Percentiles rank a stretch among this genome's conserved stretches.
Evolutionary conservation across 164 flowering plant species (phyloP).

Genomic region (Piper betle): DNA sequence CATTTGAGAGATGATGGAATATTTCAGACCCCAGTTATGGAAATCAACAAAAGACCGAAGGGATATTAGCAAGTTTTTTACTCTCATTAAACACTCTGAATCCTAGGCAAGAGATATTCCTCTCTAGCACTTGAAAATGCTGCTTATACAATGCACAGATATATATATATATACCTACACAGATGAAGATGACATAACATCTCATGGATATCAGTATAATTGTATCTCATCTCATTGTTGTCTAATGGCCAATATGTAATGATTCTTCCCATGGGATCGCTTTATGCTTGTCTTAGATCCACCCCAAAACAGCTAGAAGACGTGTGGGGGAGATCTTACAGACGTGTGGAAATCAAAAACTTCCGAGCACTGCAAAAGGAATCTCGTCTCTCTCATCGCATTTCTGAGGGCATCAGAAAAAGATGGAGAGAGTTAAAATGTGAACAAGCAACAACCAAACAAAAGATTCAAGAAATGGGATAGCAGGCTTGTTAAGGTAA

Average conservation of each 20-base stretch:
- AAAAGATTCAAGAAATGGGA: slow-evolving; percentile 1
- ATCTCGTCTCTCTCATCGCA: slow-evolving; percentile 9
- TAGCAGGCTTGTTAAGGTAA: background rate
- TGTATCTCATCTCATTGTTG: too few relatives aligned
- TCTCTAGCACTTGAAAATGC: background rate
- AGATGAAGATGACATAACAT: too few relatives aligned
- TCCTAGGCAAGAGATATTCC: slow-evolving; percentile 1
- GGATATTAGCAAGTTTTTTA: background rate
- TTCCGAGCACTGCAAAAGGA: slow-evolving; percentile 14
- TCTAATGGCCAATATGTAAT: background rate
- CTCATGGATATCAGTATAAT: too few relatives aligned
- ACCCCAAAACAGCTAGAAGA: slow-evolving; percentile 8
- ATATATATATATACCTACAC: too few relatives aligned
- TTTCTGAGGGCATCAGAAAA: slow-evolving; percentile 10
- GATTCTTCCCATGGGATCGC: background rate
- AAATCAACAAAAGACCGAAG: slow-evolving; percentile 13
- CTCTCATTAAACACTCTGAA: slow-evolving; percentile 6
- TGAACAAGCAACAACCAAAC: slow-evolving; percentile 13
- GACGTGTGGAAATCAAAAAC: slow-evolving; percentile 15
- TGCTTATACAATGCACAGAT: too few relatives aligned
- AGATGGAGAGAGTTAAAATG: slow-evolving; percentile 9
- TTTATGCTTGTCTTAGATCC: slow-evolving; percentile 2
- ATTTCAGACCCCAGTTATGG: slow-evolving; percentile 14
- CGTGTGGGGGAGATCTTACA: slow-evolving; percentile 8
- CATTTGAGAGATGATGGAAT: slow-evolving; percentile 12